phyloP scores from a whole-genome alignment of 2,329 filamentous ascomycete genomes.

The Penicillium sp. region DNA sequence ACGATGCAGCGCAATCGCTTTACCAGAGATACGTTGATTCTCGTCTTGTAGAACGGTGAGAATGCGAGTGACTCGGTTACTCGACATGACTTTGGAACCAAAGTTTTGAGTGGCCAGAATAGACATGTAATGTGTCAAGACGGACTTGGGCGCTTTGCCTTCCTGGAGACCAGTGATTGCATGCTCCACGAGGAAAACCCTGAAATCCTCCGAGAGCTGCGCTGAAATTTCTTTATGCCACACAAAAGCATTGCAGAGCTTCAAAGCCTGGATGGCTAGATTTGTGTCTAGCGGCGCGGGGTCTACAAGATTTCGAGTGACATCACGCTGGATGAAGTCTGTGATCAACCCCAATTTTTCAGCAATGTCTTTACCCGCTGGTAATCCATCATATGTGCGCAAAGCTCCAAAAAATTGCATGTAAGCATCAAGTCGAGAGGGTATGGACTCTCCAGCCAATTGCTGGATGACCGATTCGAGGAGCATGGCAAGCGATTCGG shows the following conservation, averaged over 20 bases:
- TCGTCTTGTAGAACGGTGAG: constrained; percentile 70
- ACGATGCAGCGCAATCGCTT: constrained; percentile 74
- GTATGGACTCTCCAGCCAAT: constrained; percentile 70
- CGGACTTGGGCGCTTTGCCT: constrained; percentile 66
- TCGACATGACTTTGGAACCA: constrained; percentile 68
- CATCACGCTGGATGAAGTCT: constrained; percentile 80
- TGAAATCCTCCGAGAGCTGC: constrained; percentile 74
- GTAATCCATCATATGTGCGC: constrained; percentile 77
- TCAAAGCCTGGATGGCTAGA: constrained; percentile 73
- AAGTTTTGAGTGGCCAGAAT: constrained; percentile 80
- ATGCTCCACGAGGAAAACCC: constrained; percentile 75
- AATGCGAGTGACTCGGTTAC: constrained; percentile 67
- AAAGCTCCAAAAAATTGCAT: constrained; percentile 72
- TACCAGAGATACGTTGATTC: constrained; percentile 71
- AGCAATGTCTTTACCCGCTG: constrained; percentile 68
- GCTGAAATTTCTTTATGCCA: constrained; percentile 69
- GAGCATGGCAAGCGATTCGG: constrained; percentile 70
- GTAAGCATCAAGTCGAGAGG: constrained; percentile 80
- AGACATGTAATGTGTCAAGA: constrained; percentile 76
- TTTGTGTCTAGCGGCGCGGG: constrained; percentile 60
- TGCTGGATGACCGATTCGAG: constrained; percentile 80
- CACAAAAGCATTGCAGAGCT: constrained; percentile 72
- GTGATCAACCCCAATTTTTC: constrained; percentile 74
- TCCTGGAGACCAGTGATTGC: constrained; percentile 73
- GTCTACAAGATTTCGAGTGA: constrained; percentile 61